phyloP scores from a whole-genome alignment of 345 rosid species.

The Hibiscus syriacus region DNA sequence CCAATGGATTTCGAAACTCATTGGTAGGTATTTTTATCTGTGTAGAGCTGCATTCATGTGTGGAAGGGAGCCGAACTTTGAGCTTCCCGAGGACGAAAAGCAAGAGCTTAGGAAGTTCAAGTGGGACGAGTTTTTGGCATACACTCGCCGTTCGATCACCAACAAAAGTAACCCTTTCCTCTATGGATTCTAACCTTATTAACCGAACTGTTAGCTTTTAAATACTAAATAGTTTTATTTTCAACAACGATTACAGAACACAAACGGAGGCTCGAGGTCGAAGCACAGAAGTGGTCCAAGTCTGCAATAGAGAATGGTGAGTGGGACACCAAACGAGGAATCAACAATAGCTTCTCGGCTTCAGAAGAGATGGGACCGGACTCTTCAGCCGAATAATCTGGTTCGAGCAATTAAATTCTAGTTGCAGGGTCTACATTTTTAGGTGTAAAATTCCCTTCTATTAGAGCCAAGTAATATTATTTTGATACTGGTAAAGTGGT shows the following conservation, averaged over 20 bases:
- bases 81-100: conserved; percentile 69
- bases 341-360: background rate
- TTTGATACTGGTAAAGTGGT: conserved; percentile 11
- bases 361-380: background rate
- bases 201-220: background rate
- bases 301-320: conserved; percentile 20
- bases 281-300: conserved; percentile 31
- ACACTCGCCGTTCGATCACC: conserved; percentile 75
- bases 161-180: conserved; percentile 58
- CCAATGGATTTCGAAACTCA: conserved; percentile 4
- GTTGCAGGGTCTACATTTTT: conserved; percentile 22
- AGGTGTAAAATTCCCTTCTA: conserved; percentile 23
- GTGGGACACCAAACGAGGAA: background rate
- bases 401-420: conserved; percentile 12
- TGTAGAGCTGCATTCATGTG: conserved; percentile 98
- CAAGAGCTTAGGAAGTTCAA: conserved; percentile 57
- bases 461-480: conserved; percentile 27
- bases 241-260: conserved; percentile 36
- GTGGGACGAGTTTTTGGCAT: conserved; percentile 87
- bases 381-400: conserved; percentile 22
- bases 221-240: no score
- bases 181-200: background rate
- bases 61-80: conserved; percentile 92
- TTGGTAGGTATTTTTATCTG: conserved; percentile 4
- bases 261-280: conserved; percentile 55